Evolutionary conservation across 345 rosid genomes (phyloP), one percentile per base, ranked within the genome.

Genomic region (Corchorus olitorius): DNA sequence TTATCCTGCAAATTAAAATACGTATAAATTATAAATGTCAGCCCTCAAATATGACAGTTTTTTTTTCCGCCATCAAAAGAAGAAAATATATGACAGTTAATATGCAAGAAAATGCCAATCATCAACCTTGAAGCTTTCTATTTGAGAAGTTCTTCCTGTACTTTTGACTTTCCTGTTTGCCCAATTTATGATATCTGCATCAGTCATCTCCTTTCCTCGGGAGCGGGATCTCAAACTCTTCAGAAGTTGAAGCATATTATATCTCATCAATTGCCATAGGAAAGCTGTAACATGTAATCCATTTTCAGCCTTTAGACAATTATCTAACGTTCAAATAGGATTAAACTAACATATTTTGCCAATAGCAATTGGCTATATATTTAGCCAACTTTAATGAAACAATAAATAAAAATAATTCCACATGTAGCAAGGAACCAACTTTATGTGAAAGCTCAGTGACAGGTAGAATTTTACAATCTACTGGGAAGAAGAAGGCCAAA

Each of bases 211-310:
- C 86, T 87, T 95, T 9, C 98, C 96, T 74, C 79, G 90, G 56
- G 94, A 81, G 73, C 83, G 92, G 46, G 91, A 87, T 85, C 97
- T 90, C 82, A 93, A 84, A 85, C 84, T 92, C 84, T 85, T 95
- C 61, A 95, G 83, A 64, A 93, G 94, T 84, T 93, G 97, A 80
- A 95, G 96, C 94, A 95, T 92, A 72, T 86, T 88, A 81, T 78
- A 86, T 70, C 99, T 90, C 99, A 95, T 90, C 86, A 95, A 84
- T 85, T 92, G 97, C 97, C 97, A 93, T 54, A 93, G 82, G 77
- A 90, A 91, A 83, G 97, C 97, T 95, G 93, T 78, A 76, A 87
- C 54, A 80, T 37, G 15, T 17, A 34, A 64, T 63, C 37, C 56
- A 70, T 37, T 70, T 70, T 66, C 52, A 74, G 58, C 46, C 59